phyloP scores from a whole-genome alignment of 768 basidiomycete genomes.

The Boletus rufocinnamomeus region DNA sequence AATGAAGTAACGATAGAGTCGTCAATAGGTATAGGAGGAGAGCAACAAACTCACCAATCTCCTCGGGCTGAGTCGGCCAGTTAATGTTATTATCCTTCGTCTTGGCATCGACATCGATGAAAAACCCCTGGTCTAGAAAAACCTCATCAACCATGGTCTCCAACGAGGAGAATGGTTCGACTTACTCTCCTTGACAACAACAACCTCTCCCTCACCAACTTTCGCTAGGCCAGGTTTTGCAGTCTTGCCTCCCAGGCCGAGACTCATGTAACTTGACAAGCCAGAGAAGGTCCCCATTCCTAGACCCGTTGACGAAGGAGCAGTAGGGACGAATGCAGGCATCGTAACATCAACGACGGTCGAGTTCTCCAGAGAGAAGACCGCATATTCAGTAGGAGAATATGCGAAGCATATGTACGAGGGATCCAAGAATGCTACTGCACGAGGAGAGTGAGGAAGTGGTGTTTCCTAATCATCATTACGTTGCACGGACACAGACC shows the following conservation, averaged over 20 bases:
- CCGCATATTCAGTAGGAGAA: conserved; percentile 62
- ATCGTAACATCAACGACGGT: conserved; percentile 55
- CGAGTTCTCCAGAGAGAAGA: conserved; percentile 67
- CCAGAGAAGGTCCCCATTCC: conserved; percentile 72
- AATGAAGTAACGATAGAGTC: conserved; percentile 64
- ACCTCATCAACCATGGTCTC: conserved; percentile 1
- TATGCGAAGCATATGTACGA: conserved; percentile 74
- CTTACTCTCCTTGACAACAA: conserved; percentile 82
- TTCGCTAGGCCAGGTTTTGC: conserved; percentile 59
- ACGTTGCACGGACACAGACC: not conserved
- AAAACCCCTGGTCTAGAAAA: conserved; percentile 61
- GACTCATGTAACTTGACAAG: conserved; percentile 81
- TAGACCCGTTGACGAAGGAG: conserved; percentile 33
- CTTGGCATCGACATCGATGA: conserved; percentile 63
- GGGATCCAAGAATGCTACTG: conserved; percentile 69
- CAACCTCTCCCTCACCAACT: conserved; percentile 59
- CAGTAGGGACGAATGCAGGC: conserved; percentile 42
- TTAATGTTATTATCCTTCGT: conserved; percentile 53
- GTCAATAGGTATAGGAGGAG: conserved; percentile 52
- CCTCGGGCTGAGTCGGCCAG: conserved; percentile 84
- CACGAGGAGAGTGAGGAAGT: conserved; percentile 89
- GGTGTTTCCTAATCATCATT: conserved; percentile 61
- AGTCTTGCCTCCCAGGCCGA: conserved; percentile 73
- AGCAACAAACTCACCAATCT: conserved; percentile 52
- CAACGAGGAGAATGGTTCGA: conserved; percentile 9